Percentiles rank a stretch among this genome's conserved stretches.
phyloP scores from a whole-genome alignment of 2,329 filamentous ascomycete genomes.

The Cercospora sp. region DNA sequence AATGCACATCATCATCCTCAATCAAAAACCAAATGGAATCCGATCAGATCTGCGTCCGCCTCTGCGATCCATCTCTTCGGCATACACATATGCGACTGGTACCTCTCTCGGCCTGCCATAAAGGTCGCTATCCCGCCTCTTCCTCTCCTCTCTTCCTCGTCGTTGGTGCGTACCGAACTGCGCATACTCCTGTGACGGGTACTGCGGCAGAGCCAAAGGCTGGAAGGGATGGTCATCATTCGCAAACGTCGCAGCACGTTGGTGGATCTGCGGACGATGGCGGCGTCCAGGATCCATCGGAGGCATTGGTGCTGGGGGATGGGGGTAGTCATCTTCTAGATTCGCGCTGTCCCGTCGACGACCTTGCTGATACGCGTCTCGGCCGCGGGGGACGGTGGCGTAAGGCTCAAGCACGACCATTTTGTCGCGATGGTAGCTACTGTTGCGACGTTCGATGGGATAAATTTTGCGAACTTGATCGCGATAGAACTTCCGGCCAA shows the following conservation, averaged over 20 bases:
- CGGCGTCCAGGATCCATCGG: background rate
- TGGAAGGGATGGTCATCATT: background rate
- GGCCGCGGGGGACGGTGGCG: background rate
- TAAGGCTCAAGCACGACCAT: constrained; percentile 7
- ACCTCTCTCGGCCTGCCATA: background rate
- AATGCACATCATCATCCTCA: background rate
- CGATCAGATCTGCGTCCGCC: background rate
- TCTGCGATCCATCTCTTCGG: background rate
- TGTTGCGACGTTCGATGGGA: constrained; percentile 1
- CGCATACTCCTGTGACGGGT: background rate
- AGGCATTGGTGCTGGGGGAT: constrained; percentile 2
- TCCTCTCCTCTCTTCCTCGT: background rate
- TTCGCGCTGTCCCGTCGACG: background rate
- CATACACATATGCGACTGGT: background rate
- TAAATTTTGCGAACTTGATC: constrained; percentile 4
- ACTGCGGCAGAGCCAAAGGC: background rate
- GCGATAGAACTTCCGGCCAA: background rate
- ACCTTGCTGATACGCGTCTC: background rate
- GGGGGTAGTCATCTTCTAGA: background rate
- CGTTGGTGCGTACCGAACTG: background rate
- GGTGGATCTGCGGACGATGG: constrained; percentile 3
- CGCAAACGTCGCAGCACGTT: constrained; percentile 6
- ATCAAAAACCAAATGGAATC: background rate
- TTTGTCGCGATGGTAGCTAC: background rate
- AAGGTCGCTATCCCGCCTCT: background rate